Evolutionary conservation across 2,329 filamentous ascomycete genomes (phyloP).

Genomic region (Botrytis medusae): DNA sequence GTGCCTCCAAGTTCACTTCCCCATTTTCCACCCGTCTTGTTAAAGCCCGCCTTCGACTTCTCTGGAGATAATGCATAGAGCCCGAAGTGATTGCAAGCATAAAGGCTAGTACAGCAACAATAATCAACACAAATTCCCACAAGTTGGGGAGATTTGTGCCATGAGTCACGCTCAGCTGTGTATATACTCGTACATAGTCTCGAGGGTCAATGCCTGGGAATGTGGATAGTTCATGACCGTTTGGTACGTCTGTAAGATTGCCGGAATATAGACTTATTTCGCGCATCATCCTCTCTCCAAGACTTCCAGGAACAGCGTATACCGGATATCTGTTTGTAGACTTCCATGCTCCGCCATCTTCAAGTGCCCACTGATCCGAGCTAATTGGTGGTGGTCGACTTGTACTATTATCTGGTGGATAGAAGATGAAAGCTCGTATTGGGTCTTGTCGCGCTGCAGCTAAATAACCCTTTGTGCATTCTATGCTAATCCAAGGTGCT

Average conservation of each 20-base stretch:
- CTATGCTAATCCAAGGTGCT: conserved; percentile 77
- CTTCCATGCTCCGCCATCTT: conserved; percentile 72
- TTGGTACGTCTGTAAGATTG: conserved; percentile 62
- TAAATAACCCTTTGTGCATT: conserved; percentile 75
- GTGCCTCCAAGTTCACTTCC: conserved; percentile 80
- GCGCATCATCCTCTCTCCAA: conserved; percentile 67
- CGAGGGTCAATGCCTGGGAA: conserved; percentile 55
- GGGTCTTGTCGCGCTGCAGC: conserved; percentile 57
- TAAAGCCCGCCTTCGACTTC: conserved; percentile 65
- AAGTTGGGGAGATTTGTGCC: conserved; percentile 61
- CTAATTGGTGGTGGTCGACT: conserved; percentile 64
- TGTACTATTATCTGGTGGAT: conserved; percentile 55
- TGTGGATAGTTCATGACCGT: conserved; percentile 55
- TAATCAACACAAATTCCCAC: conserved; percentile 75
- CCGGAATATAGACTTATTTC: conserved; percentile 77
- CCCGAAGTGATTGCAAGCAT: conserved; percentile 68
- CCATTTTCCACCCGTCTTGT: conserved; percentile 70
- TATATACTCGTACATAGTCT: conserved; percentile 62
- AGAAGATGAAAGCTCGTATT: conserved; percentile 64
- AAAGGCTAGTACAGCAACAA: conserved; percentile 68
- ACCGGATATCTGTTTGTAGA: conserved; percentile 71
- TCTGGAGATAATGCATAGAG: conserved; percentile 76
- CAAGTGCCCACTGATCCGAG: conserved; percentile 67
- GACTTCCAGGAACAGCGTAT: conserved; percentile 72
- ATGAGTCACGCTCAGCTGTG: conserved; percentile 51